These are phyloP conservation scores for Iris macrosiphon DNA, from an alignment of 106 monocot species.

Conservation along the genomic window DNA sequence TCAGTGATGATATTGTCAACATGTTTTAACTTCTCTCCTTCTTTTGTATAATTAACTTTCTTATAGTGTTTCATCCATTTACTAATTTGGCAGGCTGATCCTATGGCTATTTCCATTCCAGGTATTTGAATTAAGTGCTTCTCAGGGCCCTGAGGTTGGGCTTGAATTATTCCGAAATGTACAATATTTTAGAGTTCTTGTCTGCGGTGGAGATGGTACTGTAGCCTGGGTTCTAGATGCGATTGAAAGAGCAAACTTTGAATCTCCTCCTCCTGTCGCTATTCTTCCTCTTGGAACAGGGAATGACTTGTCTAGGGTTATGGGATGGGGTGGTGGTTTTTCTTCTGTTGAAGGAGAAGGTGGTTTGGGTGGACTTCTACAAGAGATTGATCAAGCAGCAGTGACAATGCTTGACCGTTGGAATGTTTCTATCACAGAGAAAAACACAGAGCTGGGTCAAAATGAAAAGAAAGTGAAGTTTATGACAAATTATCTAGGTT, in stretches of 20 bases:
- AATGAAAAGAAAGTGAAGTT: conserved; percentile 38
- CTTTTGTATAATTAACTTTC: too few relatives aligned
- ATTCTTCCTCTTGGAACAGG: conserved; percentile 97
- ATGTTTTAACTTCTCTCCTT: too few relatives aligned
- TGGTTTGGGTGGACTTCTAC: conserved; percentile 41
- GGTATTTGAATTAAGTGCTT: conserved; percentile 74
- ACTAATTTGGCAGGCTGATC: too few relatives aligned
- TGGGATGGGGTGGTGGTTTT: conserved; percentile 82
- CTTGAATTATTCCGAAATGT: conserved; percentile 66
- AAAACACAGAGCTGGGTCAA: conserved; percentile 17
- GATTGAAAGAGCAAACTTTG: conserved; percentile 73
- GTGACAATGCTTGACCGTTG: conserved; percentile 90
- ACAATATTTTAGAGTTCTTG: conserved; percentile 71
- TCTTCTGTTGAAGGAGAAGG: conserved; percentile 72
- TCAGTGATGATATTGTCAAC: too few relatives aligned
- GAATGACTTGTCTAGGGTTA: conserved; percentile 80
- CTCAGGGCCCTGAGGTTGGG: conserved; percentile 82
- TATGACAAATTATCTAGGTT: conserved; percentile 90
- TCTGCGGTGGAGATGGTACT: conserved; percentile 94
- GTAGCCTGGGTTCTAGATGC: conserved; percentile 95
- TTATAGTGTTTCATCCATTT: too few relatives aligned
- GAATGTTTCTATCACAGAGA: conserved; percentile 65
- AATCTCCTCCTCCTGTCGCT: conserved; percentile 91
- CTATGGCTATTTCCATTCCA: conserved; percentile 29
- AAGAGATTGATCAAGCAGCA: conserved; percentile 71